A percentile compares a stretch with the other conserved stretches of the same genome.
Evolutionary conservation across 2,329 filamentous ascomycete species (phyloP).

Genomic region (Clarireedia hainanense): DNA sequence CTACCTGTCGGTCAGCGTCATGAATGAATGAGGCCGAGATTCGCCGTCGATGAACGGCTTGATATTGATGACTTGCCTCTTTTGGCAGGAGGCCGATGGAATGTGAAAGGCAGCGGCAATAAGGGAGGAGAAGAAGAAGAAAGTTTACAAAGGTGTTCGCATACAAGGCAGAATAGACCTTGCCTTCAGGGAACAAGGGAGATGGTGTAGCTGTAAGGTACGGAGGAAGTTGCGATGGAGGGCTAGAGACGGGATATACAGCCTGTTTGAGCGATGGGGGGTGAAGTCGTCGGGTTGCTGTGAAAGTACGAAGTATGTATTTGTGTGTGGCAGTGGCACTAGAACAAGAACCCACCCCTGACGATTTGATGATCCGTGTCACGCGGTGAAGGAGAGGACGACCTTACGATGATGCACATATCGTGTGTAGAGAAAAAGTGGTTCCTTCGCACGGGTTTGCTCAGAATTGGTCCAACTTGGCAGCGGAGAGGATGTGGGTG

Average conservation of each 20-base stretch:
- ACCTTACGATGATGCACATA: neutral
- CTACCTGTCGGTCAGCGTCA: neutral
- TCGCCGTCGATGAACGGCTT: conserved; percentile 7
- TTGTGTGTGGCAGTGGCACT: too few relatives aligned
- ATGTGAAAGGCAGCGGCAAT: neutral
- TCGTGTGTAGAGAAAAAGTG: neutral
- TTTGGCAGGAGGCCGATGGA: neutral
- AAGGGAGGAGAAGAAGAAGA: neutral
- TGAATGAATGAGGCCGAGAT: conserved; percentile 11
- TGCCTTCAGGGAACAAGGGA: neutral
- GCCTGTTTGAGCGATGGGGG: neutral
- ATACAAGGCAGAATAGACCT: neutral
- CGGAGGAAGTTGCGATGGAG: conserved; percentile 5
- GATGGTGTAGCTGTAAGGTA: conserved; percentile 6
- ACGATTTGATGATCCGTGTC: neutral
- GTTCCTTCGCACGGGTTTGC: neutral
- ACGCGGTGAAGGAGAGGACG: neutral
- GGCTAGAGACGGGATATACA: neutral
- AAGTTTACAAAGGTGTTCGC: neutral
- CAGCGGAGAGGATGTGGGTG: neutral
- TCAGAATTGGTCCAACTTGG: neutral
- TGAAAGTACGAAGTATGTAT: neutral
- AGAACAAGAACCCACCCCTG: too few relatives aligned
- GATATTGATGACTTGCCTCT: neutral
- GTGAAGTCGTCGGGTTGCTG: neutral